Evolutionary conservation across 768 basidiomycete genomes (phyloP).

Genomic region (Leccinum longicurvipes): DNA sequence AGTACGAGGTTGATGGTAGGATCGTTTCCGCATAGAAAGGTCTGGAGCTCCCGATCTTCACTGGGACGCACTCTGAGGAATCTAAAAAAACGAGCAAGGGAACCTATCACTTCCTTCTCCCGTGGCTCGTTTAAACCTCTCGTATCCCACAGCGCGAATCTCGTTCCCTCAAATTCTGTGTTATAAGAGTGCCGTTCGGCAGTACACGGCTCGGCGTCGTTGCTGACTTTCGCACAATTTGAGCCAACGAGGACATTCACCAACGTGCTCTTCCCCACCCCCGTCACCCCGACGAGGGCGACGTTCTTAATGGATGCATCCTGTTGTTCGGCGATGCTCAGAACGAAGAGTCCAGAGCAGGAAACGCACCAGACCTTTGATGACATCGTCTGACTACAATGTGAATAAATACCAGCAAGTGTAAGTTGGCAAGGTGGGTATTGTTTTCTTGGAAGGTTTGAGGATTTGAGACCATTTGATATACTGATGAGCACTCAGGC

Average conservation of each 20-base stretch:
- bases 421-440: neutral
- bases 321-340: neutral
- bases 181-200: neutral
- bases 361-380: constrained; percentile 1
- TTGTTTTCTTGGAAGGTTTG: neutral
- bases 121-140: constrained; percentile 12
- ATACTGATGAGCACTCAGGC: neutral
- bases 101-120: neutral
- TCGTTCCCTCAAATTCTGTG: neutral
- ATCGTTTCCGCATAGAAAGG: constrained; percentile 8
- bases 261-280: constrained; percentile 16
- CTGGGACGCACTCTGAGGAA: constrained; percentile 2
- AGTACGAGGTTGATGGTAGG: constrained; percentile 9
- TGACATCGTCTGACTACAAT: neutral
- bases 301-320: constrained; percentile 6
- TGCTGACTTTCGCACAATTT: neutral
- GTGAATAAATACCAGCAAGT: neutral
- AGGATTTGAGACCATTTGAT: neutral
- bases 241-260: constrained; percentile 12
- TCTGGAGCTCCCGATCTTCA: constrained; percentile 10
- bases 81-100: constrained; percentile 4
- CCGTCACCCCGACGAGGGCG: constrained; percentile 11
- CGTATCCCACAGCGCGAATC: constrained; percentile 10
- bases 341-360: neutral
- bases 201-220: constrained; percentile 8